Percentiles rank a stretch among this genome's conserved stretches.
Conservation (phyloP, 192 early-diverging fungal species). For the Phlyctochytrium bullatum region DNA sequence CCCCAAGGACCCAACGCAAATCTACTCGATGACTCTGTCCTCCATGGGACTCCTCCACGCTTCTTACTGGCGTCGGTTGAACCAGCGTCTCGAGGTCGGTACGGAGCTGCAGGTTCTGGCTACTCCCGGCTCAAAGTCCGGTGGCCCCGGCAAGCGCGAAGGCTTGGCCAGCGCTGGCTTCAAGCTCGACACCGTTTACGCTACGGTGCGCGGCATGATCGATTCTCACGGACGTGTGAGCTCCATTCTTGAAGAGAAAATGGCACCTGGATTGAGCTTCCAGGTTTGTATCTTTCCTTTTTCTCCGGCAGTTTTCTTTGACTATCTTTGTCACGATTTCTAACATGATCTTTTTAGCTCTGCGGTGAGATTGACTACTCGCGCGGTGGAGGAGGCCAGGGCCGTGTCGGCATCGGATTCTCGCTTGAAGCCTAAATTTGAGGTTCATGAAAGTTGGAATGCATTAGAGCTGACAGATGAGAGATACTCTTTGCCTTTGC, state of each 20-base stretch:
- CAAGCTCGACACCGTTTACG: conserved; percentile 92
- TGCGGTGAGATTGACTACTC: conserved; percentile 95
- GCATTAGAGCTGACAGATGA: no score
- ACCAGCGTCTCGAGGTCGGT: conserved; percentile 90
- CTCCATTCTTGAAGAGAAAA: conserved; percentile 91
- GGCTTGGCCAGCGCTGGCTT: conserved; percentile 93
- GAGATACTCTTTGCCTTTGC: no score
- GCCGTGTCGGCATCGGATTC: conserved; percentile 75
- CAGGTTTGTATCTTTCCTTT: conserved; percentile 46
- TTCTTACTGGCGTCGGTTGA: conserved; percentile 86
- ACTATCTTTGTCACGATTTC: conserved; percentile 9
- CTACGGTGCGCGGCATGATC: conserved; percentile 89
- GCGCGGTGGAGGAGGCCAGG: conserved; percentile 60
- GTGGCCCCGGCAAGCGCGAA: conserved; percentile 76
- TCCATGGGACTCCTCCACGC: conserved; percentile 63
- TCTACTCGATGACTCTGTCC: conserved; percentile 48
- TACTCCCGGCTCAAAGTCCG: conserved; percentile 32
- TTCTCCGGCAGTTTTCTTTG: conserved; percentile 16
- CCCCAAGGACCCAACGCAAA: conserved; percentile 51
- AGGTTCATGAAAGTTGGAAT: no score
- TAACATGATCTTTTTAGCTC: conserved; percentile 34
- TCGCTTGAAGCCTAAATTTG: conserved; percentile 74
- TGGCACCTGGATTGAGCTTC: conserved; percentile 91
- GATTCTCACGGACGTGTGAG: conserved; percentile 87
- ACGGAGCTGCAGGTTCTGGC: conserved; percentile 84